These are phyloP conservation scores for Ophiognomonia clavigignenti-juglandacearum DNA, from an alignment of 2,329 filamentous ascomycete species.

Conservation along the genomic window DNA sequence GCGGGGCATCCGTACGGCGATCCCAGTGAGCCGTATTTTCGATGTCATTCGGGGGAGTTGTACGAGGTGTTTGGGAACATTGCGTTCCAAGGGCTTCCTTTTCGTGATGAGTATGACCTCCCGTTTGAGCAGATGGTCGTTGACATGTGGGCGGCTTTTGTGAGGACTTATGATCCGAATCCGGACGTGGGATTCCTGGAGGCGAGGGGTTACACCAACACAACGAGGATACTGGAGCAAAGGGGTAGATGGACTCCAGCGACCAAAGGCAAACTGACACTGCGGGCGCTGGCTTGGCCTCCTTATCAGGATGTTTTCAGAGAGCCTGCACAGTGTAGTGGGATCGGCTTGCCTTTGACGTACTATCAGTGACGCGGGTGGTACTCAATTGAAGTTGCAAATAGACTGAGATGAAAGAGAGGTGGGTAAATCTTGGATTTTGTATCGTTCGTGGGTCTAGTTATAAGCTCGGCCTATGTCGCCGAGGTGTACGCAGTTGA, in stretches of 20 bases:
- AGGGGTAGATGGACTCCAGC: constrained; percentile 32
- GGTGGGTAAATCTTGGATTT: too few relatives aligned
- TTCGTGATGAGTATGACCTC: constrained; percentile 40
- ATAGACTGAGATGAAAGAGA: too few relatives aligned
- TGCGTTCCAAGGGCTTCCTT: constrained; percentile 31
- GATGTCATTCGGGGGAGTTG: constrained; percentile 53
- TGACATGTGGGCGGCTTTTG: constrained; percentile 49
- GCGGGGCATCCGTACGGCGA: constrained; percentile 34
- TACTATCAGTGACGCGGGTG: constrained; percentile 37
- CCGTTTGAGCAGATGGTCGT: constrained; percentile 32
- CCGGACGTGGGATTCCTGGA: constrained; percentile 37
- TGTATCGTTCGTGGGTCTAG: too few relatives aligned
- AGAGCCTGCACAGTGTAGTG: constrained; percentile 46
- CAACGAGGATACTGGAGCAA: constrained; percentile 19
- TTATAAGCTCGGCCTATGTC: too few relatives aligned
- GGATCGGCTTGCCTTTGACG: constrained; percentile 37
- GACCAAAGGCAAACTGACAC: constrained; percentile 32
- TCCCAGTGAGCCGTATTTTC: constrained; percentile 40
- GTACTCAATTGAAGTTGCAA: too few relatives aligned
- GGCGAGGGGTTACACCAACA: constrained; percentile 34
- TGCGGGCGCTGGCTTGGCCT: constrained; percentile 43
- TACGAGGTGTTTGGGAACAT: constrained; percentile 51
- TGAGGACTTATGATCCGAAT: constrained; percentile 46
- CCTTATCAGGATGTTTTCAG: constrained; percentile 34
- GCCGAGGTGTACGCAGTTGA: too few relatives aligned